Evolutionary conservation across 768 basidiomycete species (phyloP), one percentile per base, ranked within the genome.

Genomic region (Amanita muscaria): DNA sequence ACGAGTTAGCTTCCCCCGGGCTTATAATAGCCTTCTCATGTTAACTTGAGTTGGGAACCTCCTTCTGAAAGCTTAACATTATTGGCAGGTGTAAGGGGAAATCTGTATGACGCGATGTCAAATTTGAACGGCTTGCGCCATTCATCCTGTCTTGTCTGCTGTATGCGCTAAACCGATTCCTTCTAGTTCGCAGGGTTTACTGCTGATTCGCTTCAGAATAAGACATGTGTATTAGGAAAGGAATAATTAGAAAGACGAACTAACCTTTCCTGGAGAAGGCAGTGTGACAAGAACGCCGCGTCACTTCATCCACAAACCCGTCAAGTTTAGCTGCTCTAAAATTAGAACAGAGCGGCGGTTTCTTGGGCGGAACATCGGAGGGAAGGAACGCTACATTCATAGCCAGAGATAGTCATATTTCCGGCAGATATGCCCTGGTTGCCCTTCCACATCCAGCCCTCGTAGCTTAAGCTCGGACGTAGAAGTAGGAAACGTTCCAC

Each of bases 401-500:
- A 16, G 19, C 43, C 43, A 44, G 24, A 36, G 33, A 36, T 44
- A 36, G 43, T 36, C 43, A 44, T 44, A 44, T 44, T 36, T 44
- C 33, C 34, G 24, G 21, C 24, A 16, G 23, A 44, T 16, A 34
- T 32, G n/a, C 14, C n/a, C 43, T 44, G 16, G 15, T 16, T 2
- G 9, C 34, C 34, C 32, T 27, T 23, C 33, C 24, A 5, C 14
- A 27, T 35, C 32, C 42, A 34, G 14, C 43, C 34, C 34, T 44
- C 43, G 43, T 44, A 44, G 34, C 43, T 44, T 44, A 33, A 42
- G 30, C 42, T 42, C 42, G 42, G 31, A 42, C 42, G 32, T 16
- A 42, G 42, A 42, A 42, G 42, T 24, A 25, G 5, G 12, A 24
- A 42, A 42, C n/a, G 42, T 32, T 22, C 24, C 31, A 29, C 22